Evolutionary conservation across 2,329 filamentous ascomycete species (phyloP), one percentile per base, ranked within the genome.

Genomic region (Mollisia scopiformis): DNA sequence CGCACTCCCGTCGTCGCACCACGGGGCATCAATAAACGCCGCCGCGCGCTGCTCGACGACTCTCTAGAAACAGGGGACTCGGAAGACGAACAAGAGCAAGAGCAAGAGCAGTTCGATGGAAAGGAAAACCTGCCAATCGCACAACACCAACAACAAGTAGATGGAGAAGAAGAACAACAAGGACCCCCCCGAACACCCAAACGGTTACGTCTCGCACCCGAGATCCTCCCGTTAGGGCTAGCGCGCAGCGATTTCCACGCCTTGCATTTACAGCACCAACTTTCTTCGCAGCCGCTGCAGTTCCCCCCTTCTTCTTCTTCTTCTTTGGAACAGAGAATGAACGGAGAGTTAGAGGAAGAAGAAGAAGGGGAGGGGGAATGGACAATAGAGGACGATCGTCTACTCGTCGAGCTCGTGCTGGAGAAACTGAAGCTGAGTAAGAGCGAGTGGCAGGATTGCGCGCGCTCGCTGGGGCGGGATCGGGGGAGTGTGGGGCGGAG

Each of bases 371-470:
- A 80, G 30, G 56, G 51, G 59, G 75, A 76, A 39, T 89, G 87
- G 87, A 86, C 80, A 61, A 78, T 79, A 2, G 86, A 89, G 64
- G 86, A 89, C 63, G 87, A 89, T 72, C 79, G 85, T 59, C 78
- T 88, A 59, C 78, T 90, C 1, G 84, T 89, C n/a, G 86, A 89
- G 74, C 79, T 89, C 19, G 85, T 90, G 39, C 77, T 89, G 6
- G 85, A 88, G 71, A 89, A 89, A 76, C 78, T 89, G 58, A 84
- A 83, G 74, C 78, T 90, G 23, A 82, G 82, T 67, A 88, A 85
- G 74, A 79, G 81, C 54, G 86, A 89, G 60, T 89, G 86, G 87
- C 84, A 88, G 61, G 86, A 89, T 71, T 89, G 86, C 72, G 87
- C 86, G 46, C 79, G 85, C 61, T 86, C 79, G 66, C 77, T 89